These are phyloP conservation scores for Capsicum rhomboideum DNA, from an alignment of 257 asterid species.

Conservation along the genomic window DNA sequence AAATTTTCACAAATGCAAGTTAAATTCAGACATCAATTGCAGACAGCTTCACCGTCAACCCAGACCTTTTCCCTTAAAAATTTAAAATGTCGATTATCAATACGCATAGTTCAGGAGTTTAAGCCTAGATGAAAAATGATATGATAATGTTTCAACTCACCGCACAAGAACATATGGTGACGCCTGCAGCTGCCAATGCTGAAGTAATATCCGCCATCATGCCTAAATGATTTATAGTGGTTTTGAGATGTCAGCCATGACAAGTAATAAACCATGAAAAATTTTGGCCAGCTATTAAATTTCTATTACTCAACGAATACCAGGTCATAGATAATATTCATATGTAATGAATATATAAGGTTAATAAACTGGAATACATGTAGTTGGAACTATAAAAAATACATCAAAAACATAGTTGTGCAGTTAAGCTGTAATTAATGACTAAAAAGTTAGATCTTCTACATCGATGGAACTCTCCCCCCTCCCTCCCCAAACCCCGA, in stretches of 20 bases:
- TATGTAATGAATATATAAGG: neutral
- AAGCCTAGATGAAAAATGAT: neutral
- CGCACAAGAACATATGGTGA: slow-evolving; percentile 74
- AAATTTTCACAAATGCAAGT: neutral
- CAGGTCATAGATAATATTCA: neutral
- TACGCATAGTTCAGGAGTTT: neutral
- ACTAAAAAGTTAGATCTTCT: neutral
- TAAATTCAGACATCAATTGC: neutral
- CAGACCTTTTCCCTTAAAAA: neutral
- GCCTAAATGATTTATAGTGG: slow-evolving; percentile 26
- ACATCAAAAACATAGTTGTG: neutral
- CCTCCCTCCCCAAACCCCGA: too few relatives aligned
- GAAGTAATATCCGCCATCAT: slow-evolving; percentile 87
- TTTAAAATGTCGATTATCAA: neutral
- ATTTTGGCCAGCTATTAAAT: neutral
- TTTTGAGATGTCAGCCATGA: neutral
- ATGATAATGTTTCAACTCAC: slow-evolving; percentile 38
- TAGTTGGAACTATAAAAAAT: neutral
- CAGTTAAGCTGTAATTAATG: neutral
- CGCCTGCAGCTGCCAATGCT: slow-evolving; percentile 66
- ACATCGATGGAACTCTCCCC: neutral
- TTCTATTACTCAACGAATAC: neutral
- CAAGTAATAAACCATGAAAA: neutral
- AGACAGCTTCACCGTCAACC: neutral
- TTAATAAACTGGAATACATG: neutral